Evolutionary conservation across 176 grass and related monocot genomes (phyloP), one percentile per base, ranked within the genome.

Genomic region (Cenchrus americanus): DNA sequence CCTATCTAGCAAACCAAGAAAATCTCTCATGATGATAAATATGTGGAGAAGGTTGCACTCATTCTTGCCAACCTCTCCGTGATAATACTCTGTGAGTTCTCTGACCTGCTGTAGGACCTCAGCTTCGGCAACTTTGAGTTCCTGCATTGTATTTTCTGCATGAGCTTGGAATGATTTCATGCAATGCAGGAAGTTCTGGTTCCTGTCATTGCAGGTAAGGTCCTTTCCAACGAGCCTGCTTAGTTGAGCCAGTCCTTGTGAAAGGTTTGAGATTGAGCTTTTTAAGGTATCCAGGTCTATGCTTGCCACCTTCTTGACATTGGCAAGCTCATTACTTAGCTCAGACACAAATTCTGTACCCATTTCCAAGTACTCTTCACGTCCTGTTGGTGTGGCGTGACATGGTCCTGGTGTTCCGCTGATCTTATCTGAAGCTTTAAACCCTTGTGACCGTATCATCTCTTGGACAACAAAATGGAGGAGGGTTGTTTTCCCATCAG

Each of bases 381-480:
- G 52, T 82, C 78, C 82, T 12, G 71, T 69, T 69, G 42, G 51
- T 75, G 43, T 85, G 43, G 32, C n/a, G 13, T 69, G 43, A 69
- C 62, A 69, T 24, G 44, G 62, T 41, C 44, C 61, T 19, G 42
- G 44, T 18, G 27, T 10, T 85, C 84, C 53, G 15, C 44, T 49
- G 13, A 40, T 5, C 71, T 62, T 85, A 30, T 71, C 78, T 48
- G 66, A 79, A 23, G 32, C 63, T 14, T 80, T 90, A 67, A 42
- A 67, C 22, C 84, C 81, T 93, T 94, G 83, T 18, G 84, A 83
- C 54, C 89, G 87, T 76, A 69, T 86, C 73, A 94, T 91, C 79
- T 94, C 95, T 89, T 85, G 82, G 78, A 97, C 84, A 43, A 97
- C 95, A 76, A 97, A 97, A 69, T 97, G 95, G 40, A 97, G 95